Base-by-base conservation (phyloP, 768 basidiomycete species). In the Trametes cubensis region DNA sequence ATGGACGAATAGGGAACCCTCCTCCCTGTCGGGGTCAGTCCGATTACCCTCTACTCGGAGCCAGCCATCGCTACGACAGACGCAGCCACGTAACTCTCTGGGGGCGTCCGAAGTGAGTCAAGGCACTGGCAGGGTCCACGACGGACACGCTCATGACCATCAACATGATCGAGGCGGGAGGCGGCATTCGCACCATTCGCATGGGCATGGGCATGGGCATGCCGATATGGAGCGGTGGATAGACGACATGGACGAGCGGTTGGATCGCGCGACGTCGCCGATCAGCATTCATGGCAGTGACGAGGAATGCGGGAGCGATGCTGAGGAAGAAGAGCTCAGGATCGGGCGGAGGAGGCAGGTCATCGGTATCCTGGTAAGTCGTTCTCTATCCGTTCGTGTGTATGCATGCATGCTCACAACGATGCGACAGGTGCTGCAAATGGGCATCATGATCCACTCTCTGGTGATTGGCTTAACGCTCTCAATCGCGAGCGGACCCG, bases 381-480 rank as follows among this genome's bases (percentile, higher is more conserved):
- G 25, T 26, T 55, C 39, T 55, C 39, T 50, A 40, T 48, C 10
- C 13, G 13, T n/a, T 13, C n/a, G 26, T 28, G 4, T 7, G 15
- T n/a, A n/a, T n/a, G 23, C 26, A 30, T 34, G 51, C 69, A n/a
- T 63, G 6, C 28, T 49, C 23, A 39, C 47, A n/a, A 15, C 15
- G 20, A 11, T 6, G 4, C 8, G 30, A 48, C 54, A 92, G 90
- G 85, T 91, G 34, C 77, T 95, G 39, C 89, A 95, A 82, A 69
- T 89, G 2, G 85, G 94, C 48, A 91, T 95, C 67, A 89, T 95
- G 90, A 80, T 95, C 51, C 85, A 94, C 70, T 88, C 92, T 2
- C 71, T 94, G 48, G 83, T 93, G 34, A 90, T 94, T 59, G 92
- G 92, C 2, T 71, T 93, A 21, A 93, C 92, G 4, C 76, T 93